Evolutionary conservation across 2,329 filamentous ascomycete species (phyloP), one percentile per base, ranked within the genome.

Genomic region (Myriosclerotinia duriaeana): DNA sequence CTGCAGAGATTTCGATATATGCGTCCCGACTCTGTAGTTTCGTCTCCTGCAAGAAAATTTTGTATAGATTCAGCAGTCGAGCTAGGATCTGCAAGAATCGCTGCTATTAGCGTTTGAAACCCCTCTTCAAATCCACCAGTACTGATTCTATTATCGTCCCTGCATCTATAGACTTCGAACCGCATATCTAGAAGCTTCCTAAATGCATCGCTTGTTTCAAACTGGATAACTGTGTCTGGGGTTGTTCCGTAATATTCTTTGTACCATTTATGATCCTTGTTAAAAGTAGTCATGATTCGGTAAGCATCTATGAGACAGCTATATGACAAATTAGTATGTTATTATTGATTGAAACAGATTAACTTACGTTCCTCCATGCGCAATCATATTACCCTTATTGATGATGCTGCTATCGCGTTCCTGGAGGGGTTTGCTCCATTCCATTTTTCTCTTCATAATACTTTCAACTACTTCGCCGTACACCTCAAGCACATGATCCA

Each of bases 281-380:
- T 17, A 22, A 5, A 1, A 20, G 38, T 44, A 11, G 38, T 44
- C 5, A 30, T 58, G 38, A 56, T 58, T 26, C 15, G 38, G 22
- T 58, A 58, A 44, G 54, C 54, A 11, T 58, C 54, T 30, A 38
- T 22, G 1, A 58, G 54, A 12, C 54, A 58, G 8, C 54, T 58
- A 26, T 11, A 2, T 4, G 30, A 30, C 11, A 26, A 20, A 15
- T 58, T 22, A 44, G 54, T 14, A 58, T 30, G 22, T 4, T 5
- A 0, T 4, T n/a, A 30, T 30, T 20, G 7, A 15, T 7, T 12
- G 20, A 9, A 58, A 20, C 6, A 14, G 22, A 44, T 12, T 30
- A 30, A 44, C 54, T 44, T 17, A 44, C 54, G 38, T 58, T 44
- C 54, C 54, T 30, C 54, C 54, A 58, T 44, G 54, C 5, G 54